Evolutionary conservation across 257 asterid species (phyloP).

Genomic region (Rauvolfia tetraphylla): DNA sequence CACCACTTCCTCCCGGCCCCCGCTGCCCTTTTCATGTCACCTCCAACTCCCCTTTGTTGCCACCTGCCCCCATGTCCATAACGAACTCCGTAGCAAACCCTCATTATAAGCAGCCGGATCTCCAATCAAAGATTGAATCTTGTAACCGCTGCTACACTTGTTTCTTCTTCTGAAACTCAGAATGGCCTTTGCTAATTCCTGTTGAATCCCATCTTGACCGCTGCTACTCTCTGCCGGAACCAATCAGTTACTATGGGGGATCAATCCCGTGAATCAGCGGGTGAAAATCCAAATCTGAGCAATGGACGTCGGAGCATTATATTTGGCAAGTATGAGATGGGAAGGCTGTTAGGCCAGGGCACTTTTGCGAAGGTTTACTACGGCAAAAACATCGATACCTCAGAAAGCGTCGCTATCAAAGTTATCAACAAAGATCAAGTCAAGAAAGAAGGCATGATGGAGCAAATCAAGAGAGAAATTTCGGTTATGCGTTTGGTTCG

Average conservation of each 20-base stretch:
- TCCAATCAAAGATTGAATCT: background rate
- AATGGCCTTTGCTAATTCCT: background rate
- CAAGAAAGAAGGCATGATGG: constrained; percentile 19
- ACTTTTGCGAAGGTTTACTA: constrained; percentile 21
- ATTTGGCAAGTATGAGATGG: constrained; percentile 20
- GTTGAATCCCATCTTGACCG: background rate
- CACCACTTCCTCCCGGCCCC: background rate
- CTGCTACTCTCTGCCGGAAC: background rate
- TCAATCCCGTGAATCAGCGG: background rate
- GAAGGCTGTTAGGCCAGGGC: constrained; percentile 19
- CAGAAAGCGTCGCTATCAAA: constrained; percentile 15
- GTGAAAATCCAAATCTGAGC: background rate
- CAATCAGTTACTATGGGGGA: constrained; percentile 1
- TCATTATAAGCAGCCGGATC: background rate
- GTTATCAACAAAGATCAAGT: constrained; percentile 15
- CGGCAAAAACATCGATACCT: constrained; percentile 14
- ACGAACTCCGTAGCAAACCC: background rate
- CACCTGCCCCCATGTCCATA: background rate
- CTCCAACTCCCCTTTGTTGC: background rate
- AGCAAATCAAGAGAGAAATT: constrained; percentile 19
- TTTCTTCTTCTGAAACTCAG: background rate
- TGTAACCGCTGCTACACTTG: background rate
- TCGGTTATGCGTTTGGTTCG: constrained; percentile 9
- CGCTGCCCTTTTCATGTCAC: background rate
- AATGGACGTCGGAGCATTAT: constrained; percentile 1